Base-by-base conservation (phyloP, 306 rosid genomes). In the Rubus parviflorus region DNA sequence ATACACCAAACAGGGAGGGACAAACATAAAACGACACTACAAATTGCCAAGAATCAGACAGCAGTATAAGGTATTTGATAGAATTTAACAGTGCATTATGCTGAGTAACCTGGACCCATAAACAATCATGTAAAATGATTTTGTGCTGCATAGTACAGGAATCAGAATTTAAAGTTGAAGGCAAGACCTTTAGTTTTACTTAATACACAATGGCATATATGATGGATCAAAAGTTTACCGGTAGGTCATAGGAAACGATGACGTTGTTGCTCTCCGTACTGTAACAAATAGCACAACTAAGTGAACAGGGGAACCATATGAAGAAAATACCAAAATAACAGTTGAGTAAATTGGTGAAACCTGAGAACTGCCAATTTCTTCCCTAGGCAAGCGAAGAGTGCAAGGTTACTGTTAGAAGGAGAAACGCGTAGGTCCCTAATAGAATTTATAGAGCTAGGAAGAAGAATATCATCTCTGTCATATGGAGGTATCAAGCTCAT, bases 321-420 rank as follows among this genome's bases (percentile, higher is more conserved):
- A 73, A 42, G 9, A 54, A 62, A 48, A 56, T 8, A 35, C 46
- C 48, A 17, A 67, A 76, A 22, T 38, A 66, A 52, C 56, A 42
- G 40, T 53, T 20, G 52, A 52, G 48, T 49, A 60, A 62, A 63
- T 14, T 7, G 7, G 35, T 41, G 69, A 77, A 79, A 95, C 98
- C 97, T 95, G 86, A 95, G 76, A 74, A 92, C 87, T 49, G 97
- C 86, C 79, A 95, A 79, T 80, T 86, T 88, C 92, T 89, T 90
- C 81, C 89, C 96, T 5, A 84, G 42, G 42, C 97, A 90, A 81
- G 92, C 85, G 62, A 83, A 86, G 75, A 92, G 95, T 35, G 90
- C 96, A 83, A 88, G 89, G 65, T 80, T 81, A 78, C 79, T 62
- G 78, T 69, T 64, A 54, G 80, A 77, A 66, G 97, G 93, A 75